Percentiles rank a stretch among this genome's conserved stretches.
Evolutionary conservation across 2,329 filamentous ascomycete species (phyloP).

Genomic region (Penicillium sp.): DNA sequence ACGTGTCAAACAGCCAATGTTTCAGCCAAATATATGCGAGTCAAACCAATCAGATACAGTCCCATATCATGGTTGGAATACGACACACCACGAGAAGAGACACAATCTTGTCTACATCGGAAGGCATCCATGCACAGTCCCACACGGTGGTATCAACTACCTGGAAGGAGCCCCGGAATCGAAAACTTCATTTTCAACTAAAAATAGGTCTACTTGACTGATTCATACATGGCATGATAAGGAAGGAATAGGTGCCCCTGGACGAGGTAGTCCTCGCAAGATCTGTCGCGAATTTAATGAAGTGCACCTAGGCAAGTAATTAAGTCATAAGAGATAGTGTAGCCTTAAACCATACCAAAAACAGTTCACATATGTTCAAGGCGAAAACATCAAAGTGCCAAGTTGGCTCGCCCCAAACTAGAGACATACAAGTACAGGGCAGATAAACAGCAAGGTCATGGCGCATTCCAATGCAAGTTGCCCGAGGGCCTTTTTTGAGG

Average conservation of each 20-base stretch:
- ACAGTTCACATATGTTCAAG: conserved; percentile 1
- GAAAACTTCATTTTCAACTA: no score
- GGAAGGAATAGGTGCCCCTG: not conserved
- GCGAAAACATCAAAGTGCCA: not conserved
- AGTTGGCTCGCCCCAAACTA: not conserved
- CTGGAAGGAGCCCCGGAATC: no score
- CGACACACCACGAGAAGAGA: no score
- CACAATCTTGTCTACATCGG: no score
- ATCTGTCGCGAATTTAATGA: not conserved
- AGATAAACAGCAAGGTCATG: conserved; percentile 19
- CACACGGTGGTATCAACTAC: no score
- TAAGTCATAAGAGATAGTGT: not conserved
- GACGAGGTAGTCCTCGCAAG: not conserved
- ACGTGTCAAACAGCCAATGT: not conserved
- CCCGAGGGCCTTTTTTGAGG: conserved; percentile 14
- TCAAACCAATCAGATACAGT: no score
- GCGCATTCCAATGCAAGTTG: conserved; percentile 22
- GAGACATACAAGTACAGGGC: conserved; percentile 24
- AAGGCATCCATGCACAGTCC: no score
- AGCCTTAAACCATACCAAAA: not conserved
- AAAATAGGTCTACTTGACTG: no score
- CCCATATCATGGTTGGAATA: no score
- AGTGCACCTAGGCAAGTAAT: not conserved
- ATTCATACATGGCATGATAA: not conserved
- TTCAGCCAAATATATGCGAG: not conserved